These are phyloP conservation scores for Scutellaria barbata DNA, from an alignment of 257 asterid genomes.

Conservation along the genomic window DNA sequence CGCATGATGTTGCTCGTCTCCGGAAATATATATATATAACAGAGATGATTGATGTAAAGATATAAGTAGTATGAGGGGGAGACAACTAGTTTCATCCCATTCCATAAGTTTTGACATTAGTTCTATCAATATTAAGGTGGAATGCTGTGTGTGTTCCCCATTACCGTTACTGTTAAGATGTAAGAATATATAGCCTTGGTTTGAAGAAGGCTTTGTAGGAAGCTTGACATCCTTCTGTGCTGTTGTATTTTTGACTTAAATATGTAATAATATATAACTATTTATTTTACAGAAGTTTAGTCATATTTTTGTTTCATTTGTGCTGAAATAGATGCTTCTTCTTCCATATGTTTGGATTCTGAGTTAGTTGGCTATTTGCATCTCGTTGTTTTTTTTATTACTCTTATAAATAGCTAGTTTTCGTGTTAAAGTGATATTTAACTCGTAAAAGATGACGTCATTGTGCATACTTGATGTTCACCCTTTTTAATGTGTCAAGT, in stretches of 20 bases:
- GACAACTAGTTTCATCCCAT: constrained; percentile 44
- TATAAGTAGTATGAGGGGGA: constrained; percentile 47
- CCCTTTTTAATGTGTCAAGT: too few relatives aligned
- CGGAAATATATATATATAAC: constrained; percentile 31
- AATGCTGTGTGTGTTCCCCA: constrained; percentile 47
- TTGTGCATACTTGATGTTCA: too few relatives aligned
- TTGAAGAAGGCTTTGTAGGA: constrained; percentile 39
- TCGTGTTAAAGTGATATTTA: too few relatives aligned
- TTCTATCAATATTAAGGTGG: constrained; percentile 49
- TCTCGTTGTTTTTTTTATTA: too few relatives aligned
- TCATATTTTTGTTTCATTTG: background rate
- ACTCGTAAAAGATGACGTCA: too few relatives aligned
- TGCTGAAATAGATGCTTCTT: too few relatives aligned
- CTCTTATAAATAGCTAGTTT: too few relatives aligned
- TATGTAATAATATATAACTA: constrained; percentile 40
- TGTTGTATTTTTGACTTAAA: constrained; percentile 46
- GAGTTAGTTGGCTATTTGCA: too few relatives aligned
- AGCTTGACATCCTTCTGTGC: constrained; percentile 42
- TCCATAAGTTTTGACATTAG: constrained; percentile 57
- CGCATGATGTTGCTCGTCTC: constrained; percentile 44
- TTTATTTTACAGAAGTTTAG: constrained; percentile 11
- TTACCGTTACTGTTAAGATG: constrained; percentile 13
- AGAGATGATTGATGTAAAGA: constrained; percentile 48
- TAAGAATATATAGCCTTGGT: constrained; percentile 37
- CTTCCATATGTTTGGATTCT: too few relatives aligned